Evolutionary conservation across 345 rosid genomes (phyloP).

Genomic region (Angophora floribunda): DNA sequence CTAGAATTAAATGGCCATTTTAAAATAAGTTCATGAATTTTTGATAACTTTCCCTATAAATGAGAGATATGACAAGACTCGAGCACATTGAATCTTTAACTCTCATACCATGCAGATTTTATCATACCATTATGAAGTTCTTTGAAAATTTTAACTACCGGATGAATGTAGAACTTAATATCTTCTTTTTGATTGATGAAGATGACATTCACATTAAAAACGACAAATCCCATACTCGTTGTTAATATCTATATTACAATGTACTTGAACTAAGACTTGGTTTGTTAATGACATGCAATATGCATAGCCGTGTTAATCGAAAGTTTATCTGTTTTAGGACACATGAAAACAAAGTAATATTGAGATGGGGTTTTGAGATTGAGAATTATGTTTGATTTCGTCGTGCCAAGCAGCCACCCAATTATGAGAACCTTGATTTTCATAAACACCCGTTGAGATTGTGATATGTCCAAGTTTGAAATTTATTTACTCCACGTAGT

Average conservation of each 20-base stretch:
- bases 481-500: not conserved
- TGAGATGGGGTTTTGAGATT: not conserved
- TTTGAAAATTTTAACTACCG: not conserved
- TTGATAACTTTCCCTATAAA: not conserved
- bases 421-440: not conserved
- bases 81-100: not conserved
- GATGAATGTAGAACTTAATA: not conserved
- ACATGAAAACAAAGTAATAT: not conserved
- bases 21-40: not conserved
- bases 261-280: not conserved
- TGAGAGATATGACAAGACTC: not conserved
- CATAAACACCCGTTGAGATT: not conserved
- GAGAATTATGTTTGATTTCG: not conserved
- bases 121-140: not conserved
- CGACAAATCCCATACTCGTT: not conserved
- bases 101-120: not conserved
- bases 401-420: not conserved
- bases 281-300: not conserved
- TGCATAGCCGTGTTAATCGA: not conserved
- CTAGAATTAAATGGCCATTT: accelerated
- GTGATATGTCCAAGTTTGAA: not conserved
- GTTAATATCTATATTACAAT: not conserved
- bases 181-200: not conserved
- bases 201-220: not conserved
- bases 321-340: not conserved